Evolutionary conservation across 2,329 filamentous ascomycete species (phyloP).

Genomic region (Ramularia endophylla): DNA sequence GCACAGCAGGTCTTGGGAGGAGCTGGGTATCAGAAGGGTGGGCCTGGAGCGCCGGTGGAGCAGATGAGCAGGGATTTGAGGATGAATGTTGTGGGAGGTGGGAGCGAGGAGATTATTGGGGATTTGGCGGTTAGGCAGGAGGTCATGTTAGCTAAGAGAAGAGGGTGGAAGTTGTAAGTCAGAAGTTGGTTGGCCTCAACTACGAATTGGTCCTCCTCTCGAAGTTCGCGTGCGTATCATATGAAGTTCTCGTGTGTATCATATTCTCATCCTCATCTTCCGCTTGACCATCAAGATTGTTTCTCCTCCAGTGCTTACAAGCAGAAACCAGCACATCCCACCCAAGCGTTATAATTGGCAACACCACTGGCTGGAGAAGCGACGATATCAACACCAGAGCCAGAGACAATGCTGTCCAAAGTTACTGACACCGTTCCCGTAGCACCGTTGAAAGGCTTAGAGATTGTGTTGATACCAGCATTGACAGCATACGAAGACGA

Average conservation of each 20-base stretch:
- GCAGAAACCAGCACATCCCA: slow-evolving; percentile 10
- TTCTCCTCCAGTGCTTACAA: too few species aligned
- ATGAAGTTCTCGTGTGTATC: too few species aligned
- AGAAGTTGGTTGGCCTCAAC: not conserved
- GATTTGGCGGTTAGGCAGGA: slow-evolving; percentile 32
- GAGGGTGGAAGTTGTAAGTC: slow-evolving; percentile 41
- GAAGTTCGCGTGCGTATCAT: too few species aligned
- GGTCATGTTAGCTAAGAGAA: slow-evolving; percentile 30
- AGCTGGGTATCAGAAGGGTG: slow-evolving; percentile 48
- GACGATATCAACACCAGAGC: slow-evolving; percentile 32
- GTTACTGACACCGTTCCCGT: slow-evolving; percentile 38
- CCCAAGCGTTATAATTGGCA: slow-evolving; percentile 24
- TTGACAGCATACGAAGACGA: slow-evolving; percentile 16
- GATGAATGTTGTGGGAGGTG: slow-evolving; percentile 38
- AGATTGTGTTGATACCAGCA: slow-evolving; percentile 20
- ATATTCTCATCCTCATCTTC: too few species aligned
- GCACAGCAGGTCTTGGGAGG: slow-evolving; percentile 53
- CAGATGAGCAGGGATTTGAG: slow-evolving; percentile 49
- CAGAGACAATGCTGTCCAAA: slow-evolving; percentile 28
- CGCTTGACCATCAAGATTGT: too few species aligned
- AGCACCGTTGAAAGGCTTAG: slow-evolving; percentile 33
- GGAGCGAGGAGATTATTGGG: slow-evolving; percentile 30
- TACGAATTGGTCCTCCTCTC: too few species aligned
- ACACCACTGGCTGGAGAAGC: slow-evolving; percentile 17
- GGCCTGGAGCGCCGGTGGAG: slow-evolving; percentile 47